Conservation (phyloP, 345 rosid genomes). For the Brassica juncea region DNA sequence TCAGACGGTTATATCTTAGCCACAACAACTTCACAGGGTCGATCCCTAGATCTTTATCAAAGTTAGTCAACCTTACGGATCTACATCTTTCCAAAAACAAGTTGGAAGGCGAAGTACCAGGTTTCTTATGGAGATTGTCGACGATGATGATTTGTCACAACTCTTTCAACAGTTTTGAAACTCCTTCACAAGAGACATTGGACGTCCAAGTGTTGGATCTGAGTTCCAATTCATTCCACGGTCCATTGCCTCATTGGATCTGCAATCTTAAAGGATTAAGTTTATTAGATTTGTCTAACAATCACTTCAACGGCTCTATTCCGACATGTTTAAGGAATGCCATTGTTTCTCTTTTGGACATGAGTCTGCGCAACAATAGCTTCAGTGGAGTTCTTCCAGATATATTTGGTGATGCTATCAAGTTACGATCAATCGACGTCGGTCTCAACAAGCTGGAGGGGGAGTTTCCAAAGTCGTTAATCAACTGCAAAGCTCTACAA, state of each 20-base stretch:
- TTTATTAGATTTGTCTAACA: not conserved
- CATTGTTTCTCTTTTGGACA: not conserved
- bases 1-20: not conserved
- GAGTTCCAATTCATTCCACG: not conserved
- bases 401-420: not conserved
- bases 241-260: not conserved
- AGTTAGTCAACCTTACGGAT: not conserved
- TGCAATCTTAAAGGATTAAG: not conserved
- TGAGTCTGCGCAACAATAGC: not conserved
- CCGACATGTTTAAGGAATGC: not conserved
- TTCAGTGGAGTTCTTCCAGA: not conserved
- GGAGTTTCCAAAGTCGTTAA: not conserved
- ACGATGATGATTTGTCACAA: not conserved
- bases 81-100: conserved; percentile 4
- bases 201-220: not conserved
- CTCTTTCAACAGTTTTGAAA: not conserved
- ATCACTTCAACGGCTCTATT: not conserved
- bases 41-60: conserved; percentile 4
- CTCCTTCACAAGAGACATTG: not conserved
- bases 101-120: not conserved
- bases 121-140: not conserved
- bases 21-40: not conserved
- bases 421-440: not conserved
- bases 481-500: not conserved
- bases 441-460: not conserved